Percentiles rank a stretch among this genome's conserved stretches.
These are phyloP conservation scores for Allantophomopsis cytisporea DNA, from an alignment of 2,329 filamentous ascomycete species.

Conservation along the genomic window DNA sequence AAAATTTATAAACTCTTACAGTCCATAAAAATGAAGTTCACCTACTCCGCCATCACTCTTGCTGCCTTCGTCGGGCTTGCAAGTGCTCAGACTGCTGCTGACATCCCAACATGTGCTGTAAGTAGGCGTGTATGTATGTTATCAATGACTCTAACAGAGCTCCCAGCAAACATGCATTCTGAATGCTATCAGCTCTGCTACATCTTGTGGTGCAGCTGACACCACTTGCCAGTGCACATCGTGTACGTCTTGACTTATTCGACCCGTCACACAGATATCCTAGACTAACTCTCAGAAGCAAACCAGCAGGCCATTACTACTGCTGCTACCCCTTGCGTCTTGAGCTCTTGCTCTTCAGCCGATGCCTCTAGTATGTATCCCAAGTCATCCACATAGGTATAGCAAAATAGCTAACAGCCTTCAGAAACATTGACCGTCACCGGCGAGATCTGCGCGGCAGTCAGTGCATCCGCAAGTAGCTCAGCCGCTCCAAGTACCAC, in stretches of 20 bases:
- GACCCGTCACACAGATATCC: too few relatives aligned
- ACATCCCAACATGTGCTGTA: slow-evolving; percentile 10
- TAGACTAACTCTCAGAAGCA: neutral
- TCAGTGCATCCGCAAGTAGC: neutral
- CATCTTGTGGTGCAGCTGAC: slow-evolving; percentile 8
- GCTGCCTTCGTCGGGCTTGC: slow-evolving; percentile 6
- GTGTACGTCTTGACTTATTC: too few relatives aligned
- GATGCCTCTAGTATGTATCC: slow-evolving; percentile 7
- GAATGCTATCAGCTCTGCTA: slow-evolving; percentile 7
- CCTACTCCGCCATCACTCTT: slow-evolving; percentile 7
- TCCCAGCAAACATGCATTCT: slow-evolving; percentile 6
- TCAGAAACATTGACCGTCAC: neutral
- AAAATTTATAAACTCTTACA: too few relatives aligned
- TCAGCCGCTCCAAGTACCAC: neutral
- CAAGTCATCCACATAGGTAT: neutral
- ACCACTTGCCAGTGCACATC: slow-evolving; percentile 9
- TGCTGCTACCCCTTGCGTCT: slow-evolving; percentile 10
- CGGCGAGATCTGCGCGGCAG: neutral
- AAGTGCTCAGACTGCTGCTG: slow-evolving; percentile 2
- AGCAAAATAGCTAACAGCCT: too few relatives aligned
- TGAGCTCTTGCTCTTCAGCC: slow-evolving; percentile 6
- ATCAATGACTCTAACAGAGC: neutral
- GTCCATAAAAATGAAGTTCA: slow-evolving; percentile 10
- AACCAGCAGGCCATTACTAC: slow-evolving; percentile 8
- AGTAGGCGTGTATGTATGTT: neutral